Evolutionary conservation across 2,329 filamentous ascomycete species (phyloP).

Genomic region (Alternaria incomplexa): DNA sequence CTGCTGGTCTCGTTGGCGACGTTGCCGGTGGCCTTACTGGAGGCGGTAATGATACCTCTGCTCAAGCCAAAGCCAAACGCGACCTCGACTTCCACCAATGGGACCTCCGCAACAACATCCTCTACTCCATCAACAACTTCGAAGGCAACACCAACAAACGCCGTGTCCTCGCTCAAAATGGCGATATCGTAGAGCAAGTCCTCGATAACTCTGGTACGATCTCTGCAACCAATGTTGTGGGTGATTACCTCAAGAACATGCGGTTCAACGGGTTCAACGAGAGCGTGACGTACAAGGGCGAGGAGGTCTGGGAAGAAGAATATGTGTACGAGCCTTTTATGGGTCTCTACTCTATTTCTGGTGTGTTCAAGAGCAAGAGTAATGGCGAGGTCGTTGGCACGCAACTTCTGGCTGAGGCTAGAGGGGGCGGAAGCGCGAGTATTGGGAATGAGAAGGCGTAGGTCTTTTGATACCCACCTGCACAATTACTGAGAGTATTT

Average conservation of each 20-base stretch:
- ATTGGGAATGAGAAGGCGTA: conserved; percentile 46
- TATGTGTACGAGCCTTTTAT: conserved; percentile 61
- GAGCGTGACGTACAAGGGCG: conserved; percentile 49
- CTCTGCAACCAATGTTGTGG: conserved; percentile 53
- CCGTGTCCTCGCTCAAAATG: conserved; percentile 62
- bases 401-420: conserved; percentile 59
- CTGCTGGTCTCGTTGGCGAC: conserved; percentile 33
- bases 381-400: conserved; percentile 58
- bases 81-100: conserved; percentile 48
- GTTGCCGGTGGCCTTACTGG: conserved; percentile 25
- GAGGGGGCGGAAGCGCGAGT: conserved; percentile 60
- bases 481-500: not conserved
- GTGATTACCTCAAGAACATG: conserved; percentile 61
- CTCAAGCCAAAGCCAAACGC: conserved; percentile 31
- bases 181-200: conserved; percentile 60
- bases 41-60: conserved; percentile 10
- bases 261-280: conserved; percentile 60
- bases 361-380: conserved; percentile 58
- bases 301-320: conserved; percentile 58
- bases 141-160: conserved; percentile 61
- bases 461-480: not conserved
- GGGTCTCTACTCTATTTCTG: conserved; percentile 54
- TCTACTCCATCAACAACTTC: conserved; percentile 68
- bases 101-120: conserved; percentile 63
- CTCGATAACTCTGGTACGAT: conserved; percentile 62